Evolutionary conservation across 2,329 filamentous ascomycete genomes (phyloP).

Genomic region (Cercospora sp.): DNA sequence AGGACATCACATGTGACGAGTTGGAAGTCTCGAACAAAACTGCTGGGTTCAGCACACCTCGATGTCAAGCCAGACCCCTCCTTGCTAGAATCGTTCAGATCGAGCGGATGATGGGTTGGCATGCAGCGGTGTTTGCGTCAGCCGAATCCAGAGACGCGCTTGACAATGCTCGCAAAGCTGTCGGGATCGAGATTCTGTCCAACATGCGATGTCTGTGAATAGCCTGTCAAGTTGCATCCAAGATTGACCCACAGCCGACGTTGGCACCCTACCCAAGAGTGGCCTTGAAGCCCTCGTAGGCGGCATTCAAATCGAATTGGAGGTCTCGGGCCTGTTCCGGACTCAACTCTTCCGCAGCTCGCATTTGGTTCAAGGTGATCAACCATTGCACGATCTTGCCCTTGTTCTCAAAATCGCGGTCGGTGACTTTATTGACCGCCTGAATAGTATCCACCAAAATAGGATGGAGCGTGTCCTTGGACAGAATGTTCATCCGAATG

Average conservation of each 20-base stretch:
- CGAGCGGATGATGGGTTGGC: background rate
- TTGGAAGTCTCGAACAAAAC: background rate
- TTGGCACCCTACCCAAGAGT: conserved; percentile 54
- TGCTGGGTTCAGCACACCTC: background rate
- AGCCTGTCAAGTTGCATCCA: background rate
- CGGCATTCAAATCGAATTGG: conserved; percentile 89
- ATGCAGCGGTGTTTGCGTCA: background rate
- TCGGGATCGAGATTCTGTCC: background rate
- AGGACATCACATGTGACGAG: background rate
- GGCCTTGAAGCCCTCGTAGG: conserved; percentile 90
- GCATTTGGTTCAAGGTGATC: conserved; percentile 97
- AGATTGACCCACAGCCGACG: background rate
- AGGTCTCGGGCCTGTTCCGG: conserved; percentile 87
- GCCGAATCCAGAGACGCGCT: background rate
- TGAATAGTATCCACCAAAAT: conserved; percentile 94
- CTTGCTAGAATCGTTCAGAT: background rate
- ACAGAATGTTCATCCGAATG: conserved; percentile 84
- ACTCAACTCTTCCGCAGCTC: conserved; percentile 83
- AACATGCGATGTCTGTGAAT: background rate
- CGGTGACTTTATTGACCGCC: conserved; percentile 94
- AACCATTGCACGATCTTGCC: conserved; percentile 99
- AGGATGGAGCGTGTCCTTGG: conserved; percentile 95
- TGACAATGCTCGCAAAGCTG: background rate
- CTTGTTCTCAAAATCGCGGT: conserved; percentile 89
- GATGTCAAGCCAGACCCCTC: background rate